A percentile compares a stretch with the other conserved stretches of the same genome.
These are phyloP conservation scores for Ascochyta lentis DNA, from an alignment of 2,329 filamentous ascomycete genomes.

Conservation along the genomic window DNA sequence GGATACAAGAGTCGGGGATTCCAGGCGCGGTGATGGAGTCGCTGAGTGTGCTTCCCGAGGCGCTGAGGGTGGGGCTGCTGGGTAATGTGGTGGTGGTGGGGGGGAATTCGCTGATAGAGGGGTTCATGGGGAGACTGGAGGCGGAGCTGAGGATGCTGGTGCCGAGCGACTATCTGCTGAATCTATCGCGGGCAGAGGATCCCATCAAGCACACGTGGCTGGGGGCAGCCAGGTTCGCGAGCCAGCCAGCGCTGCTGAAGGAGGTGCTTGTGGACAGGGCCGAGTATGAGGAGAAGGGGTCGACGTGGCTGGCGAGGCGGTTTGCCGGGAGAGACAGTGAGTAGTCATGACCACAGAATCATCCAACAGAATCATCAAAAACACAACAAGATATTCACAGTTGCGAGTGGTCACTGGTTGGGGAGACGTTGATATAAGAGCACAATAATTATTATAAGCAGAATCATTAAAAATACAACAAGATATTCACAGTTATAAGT, in stretches of 20 bases:
- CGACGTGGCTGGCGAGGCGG: conserved; percentile 73
- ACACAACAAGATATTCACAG: too few relatives aligned
- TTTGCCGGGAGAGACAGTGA: conserved; percentile 57
- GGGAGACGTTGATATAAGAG: too few relatives aligned
- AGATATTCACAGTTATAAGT: too few relatives aligned
- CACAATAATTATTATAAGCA: too few relatives aligned
- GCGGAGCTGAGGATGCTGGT: conserved; percentile 70
- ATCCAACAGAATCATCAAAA: too few relatives aligned
- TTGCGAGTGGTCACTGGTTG: too few relatives aligned
- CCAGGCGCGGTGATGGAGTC: conserved; percentile 83
- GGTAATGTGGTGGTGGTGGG: conserved; percentile 90
- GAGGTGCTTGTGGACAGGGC: conserved; percentile 79
- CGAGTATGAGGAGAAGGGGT: conserved; percentile 88
- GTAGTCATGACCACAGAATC: too few relatives aligned
- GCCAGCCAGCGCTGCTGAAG: conserved; percentile 68
- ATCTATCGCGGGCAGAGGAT: conserved; percentile 66
- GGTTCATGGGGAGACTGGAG: conserved; percentile 80
- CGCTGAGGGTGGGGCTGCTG: conserved; percentile 81
- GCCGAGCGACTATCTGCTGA: conserved; percentile 41
- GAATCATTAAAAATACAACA: too few relatives aligned
- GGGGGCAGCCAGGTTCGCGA: conserved; percentile 80
- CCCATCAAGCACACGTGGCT: conserved; percentile 84
- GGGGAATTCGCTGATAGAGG: conserved; percentile 79
- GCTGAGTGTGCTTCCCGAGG: conserved; percentile 75
- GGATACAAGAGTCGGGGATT: conserved; percentile 81